Conservation (phyloP, 164 flowering plant genomes). For the Kalanchoe fedtschenkoi region DNA sequence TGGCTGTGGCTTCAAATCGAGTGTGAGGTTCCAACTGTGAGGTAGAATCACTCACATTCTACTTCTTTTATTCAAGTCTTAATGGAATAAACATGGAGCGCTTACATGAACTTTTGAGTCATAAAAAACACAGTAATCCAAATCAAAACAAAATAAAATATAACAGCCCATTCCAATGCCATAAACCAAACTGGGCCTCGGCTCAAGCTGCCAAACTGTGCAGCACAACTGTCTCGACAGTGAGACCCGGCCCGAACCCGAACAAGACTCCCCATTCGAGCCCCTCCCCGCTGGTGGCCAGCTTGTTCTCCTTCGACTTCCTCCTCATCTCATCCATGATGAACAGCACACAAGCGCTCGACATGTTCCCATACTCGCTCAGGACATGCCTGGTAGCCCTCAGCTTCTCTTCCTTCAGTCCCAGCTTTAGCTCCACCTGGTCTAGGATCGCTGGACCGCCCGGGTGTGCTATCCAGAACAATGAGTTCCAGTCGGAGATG, state of each 20-base stretch:
- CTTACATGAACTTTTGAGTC: too few relatives aligned
- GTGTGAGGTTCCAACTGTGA: too few relatives aligned
- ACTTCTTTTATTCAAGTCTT: too few relatives aligned
- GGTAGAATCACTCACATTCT: too few relatives aligned
- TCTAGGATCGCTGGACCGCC: constrained; percentile 4
- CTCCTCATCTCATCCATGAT: constrained; percentile 7
- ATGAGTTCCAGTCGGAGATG: constrained; percentile 5
- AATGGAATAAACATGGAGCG: too few relatives aligned
- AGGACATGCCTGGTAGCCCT: neutral
- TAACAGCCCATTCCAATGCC: neutral
- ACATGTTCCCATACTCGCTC: constrained; percentile 6
- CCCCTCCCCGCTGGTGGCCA: neutral
- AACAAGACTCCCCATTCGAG: constrained; percentile 5
- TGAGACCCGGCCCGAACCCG: constrained; percentile 4
- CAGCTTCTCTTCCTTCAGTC: constrained; percentile 2
- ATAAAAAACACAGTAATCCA: neutral
- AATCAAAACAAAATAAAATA: neutral
- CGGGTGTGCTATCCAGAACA: constrained; percentile 7
- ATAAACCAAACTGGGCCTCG: neutral
- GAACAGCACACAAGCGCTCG: constrained; percentile 5
- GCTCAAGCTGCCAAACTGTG: neutral
- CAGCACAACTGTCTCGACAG: constrained; percentile 3
- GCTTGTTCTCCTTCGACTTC: neutral
- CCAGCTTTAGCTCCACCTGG: neutral
- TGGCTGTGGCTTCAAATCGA: too few relatives aligned